Conservation (phyloP, 139 green algal species). For the Micromonas pusilla region DNA sequence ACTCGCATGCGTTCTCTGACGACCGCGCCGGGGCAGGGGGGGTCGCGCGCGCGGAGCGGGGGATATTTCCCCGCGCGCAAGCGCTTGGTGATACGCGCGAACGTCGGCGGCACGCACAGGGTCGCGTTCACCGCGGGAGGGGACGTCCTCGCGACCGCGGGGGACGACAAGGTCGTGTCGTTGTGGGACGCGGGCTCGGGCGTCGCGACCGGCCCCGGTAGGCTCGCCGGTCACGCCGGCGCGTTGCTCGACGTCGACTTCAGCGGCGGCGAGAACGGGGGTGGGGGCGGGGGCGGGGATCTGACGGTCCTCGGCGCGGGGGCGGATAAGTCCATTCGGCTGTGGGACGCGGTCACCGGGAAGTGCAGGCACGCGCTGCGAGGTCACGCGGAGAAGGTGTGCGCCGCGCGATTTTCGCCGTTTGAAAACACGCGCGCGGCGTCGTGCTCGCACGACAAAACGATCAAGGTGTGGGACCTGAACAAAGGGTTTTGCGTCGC, state of each 20-base stretch:
- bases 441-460: constrained; percentile 35
- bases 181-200: neutral
- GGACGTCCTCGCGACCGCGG: neutral
- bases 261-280: neutral
- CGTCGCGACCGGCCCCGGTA: neutral
- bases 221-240: neutral
- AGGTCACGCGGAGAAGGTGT: constrained; percentile 37
- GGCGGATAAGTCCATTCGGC: constrained; percentile 31
- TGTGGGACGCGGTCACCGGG: constrained; percentile 36
- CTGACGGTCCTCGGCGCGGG: constrained; percentile 21
- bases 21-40: neutral
- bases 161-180: neutral
- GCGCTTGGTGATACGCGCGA: neutral
- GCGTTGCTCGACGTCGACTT: constrained; percentile 2
- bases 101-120: constrained; percentile 8
- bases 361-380: constrained; percentile 31
- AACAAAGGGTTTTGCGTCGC: neutral
- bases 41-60: neutral
- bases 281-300: too few species aligned
- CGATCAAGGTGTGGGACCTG: constrained; percentile 39
- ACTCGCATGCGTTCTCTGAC: neutral
- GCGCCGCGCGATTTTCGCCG: constrained; percentile 20
- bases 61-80: neutral
- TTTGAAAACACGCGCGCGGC: constrained; percentile 15
- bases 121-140: neutral